These are phyloP conservation scores for Apostasia ramifera DNA, from an alignment of 106 monocot species.

Conservation along the genomic window DNA sequence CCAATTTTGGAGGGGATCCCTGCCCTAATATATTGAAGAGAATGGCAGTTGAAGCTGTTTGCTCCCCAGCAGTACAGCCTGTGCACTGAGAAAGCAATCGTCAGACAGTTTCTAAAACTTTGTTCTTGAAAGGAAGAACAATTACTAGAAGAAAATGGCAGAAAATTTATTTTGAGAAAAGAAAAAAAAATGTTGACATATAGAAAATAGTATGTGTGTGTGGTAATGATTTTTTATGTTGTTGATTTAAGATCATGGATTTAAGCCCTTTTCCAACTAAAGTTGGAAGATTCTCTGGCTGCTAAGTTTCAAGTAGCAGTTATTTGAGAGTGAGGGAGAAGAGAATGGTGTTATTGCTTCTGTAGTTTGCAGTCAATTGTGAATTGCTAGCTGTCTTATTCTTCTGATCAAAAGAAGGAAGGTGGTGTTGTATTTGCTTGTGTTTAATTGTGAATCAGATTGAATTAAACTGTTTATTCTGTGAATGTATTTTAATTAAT, in stretches of 20 bases:
- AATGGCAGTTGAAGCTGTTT: constrained; percentile 83
- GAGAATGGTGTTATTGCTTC: constrained; percentile 4
- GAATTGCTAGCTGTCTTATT: background rate
- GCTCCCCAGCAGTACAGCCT: constrained; percentile 16
- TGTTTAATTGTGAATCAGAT: background rate
- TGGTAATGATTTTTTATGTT: background rate
- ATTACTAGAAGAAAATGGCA: background rate
- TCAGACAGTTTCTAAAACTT: background rate
- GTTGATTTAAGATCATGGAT: background rate
- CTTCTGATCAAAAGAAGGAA: constrained; percentile 7
- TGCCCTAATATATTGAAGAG: constrained; percentile 84
- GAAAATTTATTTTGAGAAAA: no score
- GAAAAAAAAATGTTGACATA: no score
- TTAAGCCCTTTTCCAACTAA: background rate
- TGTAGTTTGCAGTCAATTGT: background rate
- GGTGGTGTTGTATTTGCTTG: background rate
- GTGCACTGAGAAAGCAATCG: background rate
- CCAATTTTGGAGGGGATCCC: constrained; percentile 86
- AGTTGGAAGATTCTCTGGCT: background rate
- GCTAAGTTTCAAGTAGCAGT: constrained; percentile 1
- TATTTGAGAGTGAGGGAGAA: background rate
- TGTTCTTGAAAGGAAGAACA: constrained; percentile 10
- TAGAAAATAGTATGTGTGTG: no score
- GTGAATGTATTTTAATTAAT: no score
- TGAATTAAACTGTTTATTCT: no score